Base-by-base conservation (phyloP, 1,284 basidiomycete genomes). In the Austroboletus niveus region DNA sequence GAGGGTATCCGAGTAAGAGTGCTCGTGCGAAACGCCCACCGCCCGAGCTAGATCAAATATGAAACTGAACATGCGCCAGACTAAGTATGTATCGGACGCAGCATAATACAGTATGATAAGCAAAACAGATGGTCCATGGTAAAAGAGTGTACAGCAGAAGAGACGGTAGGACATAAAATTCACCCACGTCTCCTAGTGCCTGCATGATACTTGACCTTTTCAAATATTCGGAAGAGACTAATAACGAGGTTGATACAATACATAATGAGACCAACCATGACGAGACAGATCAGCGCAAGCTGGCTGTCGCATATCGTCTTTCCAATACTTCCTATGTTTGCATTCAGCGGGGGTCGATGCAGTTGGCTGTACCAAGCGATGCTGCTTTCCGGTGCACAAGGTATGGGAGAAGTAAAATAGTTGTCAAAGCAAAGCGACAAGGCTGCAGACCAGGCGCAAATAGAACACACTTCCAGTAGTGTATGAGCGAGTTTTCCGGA, bases 391-490 rank as follows among this genome's bases (percentile, higher is more conserved):
- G 83, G 74, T 1, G 85, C 78, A 62, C 93, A 96, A 34, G 87
- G 84, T 50, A 95, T 81, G 29, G 84, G 74, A 30, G 92, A 92
- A 4, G 92, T 94, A 71, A 94, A 92, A 70, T 88, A 93, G 65
- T 95, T 93, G 76, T 96, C 92, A 68, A 95, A 92, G 52, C 82
- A 84, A 47, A 95, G 82, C 12, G 90, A 87, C 42, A 96, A 78
- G 31, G 89, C 85, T n/a, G 92, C 89, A 53, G 90, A 92, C 92
- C 93, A 96, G 20, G 89, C 81, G 70, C 90, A 94, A 56, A 96
- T 92, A 65, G 94, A 94, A 47, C 93, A 75, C 39, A 94, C 86
- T 73, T 94, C 92, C 43, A 81, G 77, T 41, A 92, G 78, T 7
- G 90, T 92, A 63, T 91, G 85, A 2, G 85, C 81, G 47, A 92